A percentile compares a stretch with the other conserved stretches of the same genome.
These are phyloP conservation scores for Corymbia maculata DNA, from an alignment of 345 rosid species.

Conservation along the genomic window DNA sequence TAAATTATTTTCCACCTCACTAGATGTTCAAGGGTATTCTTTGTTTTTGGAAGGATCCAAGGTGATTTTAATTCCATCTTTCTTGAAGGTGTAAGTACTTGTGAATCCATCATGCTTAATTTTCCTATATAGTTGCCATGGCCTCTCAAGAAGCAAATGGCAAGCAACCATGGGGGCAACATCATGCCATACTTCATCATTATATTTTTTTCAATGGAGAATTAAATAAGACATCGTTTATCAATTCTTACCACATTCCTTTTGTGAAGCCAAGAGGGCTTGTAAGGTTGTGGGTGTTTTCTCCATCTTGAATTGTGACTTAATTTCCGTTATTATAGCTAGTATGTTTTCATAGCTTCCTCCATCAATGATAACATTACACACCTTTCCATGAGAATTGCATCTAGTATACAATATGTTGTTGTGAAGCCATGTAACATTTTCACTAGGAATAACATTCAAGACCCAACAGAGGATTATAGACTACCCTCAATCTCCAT, in stretches of 20 bases:
- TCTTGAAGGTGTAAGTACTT: not conserved
- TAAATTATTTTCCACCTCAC: not conserved
- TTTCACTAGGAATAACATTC: not conserved
- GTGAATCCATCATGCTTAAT: not conserved
- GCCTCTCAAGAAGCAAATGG: not conserved
- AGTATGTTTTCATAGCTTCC: accelerated
- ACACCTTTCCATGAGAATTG: not conserved
- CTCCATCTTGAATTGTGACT: not conserved
- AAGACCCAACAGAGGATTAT: not conserved
- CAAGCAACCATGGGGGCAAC: not conserved
- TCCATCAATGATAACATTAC: not conserved
- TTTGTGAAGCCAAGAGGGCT: not conserved
- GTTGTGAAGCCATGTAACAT: no score
- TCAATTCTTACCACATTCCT: not conserved
- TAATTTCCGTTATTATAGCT: not conserved
- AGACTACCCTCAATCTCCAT: not conserved
- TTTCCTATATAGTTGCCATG: not conserved
- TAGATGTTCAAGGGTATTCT: not conserved
- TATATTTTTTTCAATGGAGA: not conserved
- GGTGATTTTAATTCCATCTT: not conserved
- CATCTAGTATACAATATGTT: not conserved
- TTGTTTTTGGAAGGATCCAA: not conserved
- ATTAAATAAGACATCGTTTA: not conserved
- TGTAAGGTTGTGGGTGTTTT: not conserved
- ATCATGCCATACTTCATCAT: not conserved